Evolutionary conservation across 179 eudicot species (phyloP), one percentile per base, ranked within the genome.

Genomic region (Dionaea muscipula): DNA sequence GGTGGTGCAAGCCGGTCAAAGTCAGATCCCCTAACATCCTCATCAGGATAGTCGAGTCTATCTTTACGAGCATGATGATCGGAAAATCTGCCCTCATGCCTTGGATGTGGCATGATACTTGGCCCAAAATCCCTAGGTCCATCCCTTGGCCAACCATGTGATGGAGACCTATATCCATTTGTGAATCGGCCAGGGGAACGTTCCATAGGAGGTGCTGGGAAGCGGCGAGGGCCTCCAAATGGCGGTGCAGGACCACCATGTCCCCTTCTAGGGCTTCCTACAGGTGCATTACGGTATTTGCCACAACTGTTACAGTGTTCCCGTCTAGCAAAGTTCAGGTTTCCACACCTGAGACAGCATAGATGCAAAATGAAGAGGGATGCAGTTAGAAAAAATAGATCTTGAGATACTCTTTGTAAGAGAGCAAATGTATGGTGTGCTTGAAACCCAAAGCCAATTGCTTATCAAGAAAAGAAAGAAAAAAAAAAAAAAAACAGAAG

Each of bases 281-380:
- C 61, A 17, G 86, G 77, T 3, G 82, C 74, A 55, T 60, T 51
- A 40, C 94, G 95, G 38, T 56, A 67, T 72, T 81, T 76, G 56
- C 68, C 77, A 75, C 98, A 91, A 63, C 74, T 91, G 73, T 91
- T 84, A 63, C 98, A 91, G 61, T 57, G 62, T 44, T 86, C 95
- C 18, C 98, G 79, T 67, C 98, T 73, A 2, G 98, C 98, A 60
- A 91, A 91, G 73, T 91, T 91, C 63, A 91, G 65, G 66, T 91
- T 87, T 55, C 75, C 78, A 54, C 97, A 90, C 61, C 97, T 86
- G 82, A 59, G 48, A 74, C 38, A 71, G 17, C 62, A 48, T 2
- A 53, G 23, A 21, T 53, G 56, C 13, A 35, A 18, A 27, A 26
- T 13, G n/a, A n/a, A n/a, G n/a, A n/a, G n/a, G n/a, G n/a, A n/a